Conservation (phyloP, 148 eudicot species). For the Vaccinium myrtillus region DNA sequence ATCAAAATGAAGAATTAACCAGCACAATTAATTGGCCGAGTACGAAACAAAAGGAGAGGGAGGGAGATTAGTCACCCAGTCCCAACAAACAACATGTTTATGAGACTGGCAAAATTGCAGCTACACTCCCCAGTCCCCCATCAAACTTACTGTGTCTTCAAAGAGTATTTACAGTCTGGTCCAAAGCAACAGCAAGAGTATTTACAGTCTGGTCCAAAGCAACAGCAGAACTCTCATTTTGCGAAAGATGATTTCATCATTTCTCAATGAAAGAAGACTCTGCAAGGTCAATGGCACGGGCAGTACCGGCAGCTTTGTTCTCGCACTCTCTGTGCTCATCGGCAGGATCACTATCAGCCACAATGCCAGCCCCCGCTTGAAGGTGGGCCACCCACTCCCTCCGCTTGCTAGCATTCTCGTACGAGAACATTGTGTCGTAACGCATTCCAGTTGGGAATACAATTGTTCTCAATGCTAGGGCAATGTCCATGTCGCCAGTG, state of each 20-base stretch:
- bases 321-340: slow-evolving; percentile 98
- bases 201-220: neutral
- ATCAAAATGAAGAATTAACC: neutral
- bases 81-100: neutral
- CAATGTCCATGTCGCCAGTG: slow-evolving; percentile 96
- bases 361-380: slow-evolving; percentile 97
- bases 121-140: neutral
- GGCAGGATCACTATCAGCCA: slow-evolving; percentile 86
- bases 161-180: neutral
- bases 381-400: slow-evolving; percentile 96
- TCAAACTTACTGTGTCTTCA: neutral
- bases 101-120: too few species aligned
- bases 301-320: slow-evolving; percentile 92
- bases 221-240: neutral
- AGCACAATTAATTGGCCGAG: neutral
- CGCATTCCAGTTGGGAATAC: slow-evolving; percentile 76
- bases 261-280: slow-evolving; percentile 81
- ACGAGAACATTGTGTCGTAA: slow-evolving; percentile 88
- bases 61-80: neutral
- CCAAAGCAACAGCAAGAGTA: neutral
- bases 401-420: slow-evolving; percentile 53
- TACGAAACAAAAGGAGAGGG: neutral
- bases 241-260: slow-evolving; percentile 11
- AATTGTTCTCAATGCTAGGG: slow-evolving; percentile 89
- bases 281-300: slow-evolving; percentile 94